Evolutionary conservation across 179 eudicot species (phyloP).

Genomic region (Heliamphora pulchella): DNA sequence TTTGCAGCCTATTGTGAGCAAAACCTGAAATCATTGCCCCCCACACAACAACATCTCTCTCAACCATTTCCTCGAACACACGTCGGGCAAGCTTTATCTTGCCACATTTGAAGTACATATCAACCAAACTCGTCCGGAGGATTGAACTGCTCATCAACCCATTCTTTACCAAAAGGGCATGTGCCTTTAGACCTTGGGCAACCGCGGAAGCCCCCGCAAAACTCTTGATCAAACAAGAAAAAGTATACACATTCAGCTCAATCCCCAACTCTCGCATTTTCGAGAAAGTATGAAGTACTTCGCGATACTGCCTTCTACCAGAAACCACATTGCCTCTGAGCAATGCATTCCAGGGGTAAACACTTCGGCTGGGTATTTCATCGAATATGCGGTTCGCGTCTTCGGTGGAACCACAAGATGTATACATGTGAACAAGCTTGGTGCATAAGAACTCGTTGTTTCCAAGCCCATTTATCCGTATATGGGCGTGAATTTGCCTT

Average conservation of each 20-base stretch:
- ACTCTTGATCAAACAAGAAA: conserved; percentile 83
- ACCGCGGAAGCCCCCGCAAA: conserved; percentile 60
- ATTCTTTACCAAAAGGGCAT: conserved; percentile 68
- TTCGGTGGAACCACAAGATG: conserved; percentile 56
- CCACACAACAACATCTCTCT: conserved; percentile 78
- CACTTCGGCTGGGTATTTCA: conserved; percentile 27
- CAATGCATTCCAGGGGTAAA: conserved; percentile 89
- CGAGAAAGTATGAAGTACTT: conserved; percentile 31
- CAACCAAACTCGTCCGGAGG: conserved; percentile 63
- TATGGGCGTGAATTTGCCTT: conserved; percentile 49
- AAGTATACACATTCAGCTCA: conserved; percentile 66
- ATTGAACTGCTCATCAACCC: conserved; percentile 49
- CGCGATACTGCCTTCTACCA: conserved; percentile 45
- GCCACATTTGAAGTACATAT: conserved; percentile 85
- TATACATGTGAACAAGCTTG: conserved; percentile 70
- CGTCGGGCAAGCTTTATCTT: conserved; percentile 55
- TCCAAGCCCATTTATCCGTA: conserved; percentile 59
- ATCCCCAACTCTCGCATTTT: conserved; percentile 72
- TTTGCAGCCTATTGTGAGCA: conserved; percentile 54
- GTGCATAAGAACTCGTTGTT: conserved; percentile 58
- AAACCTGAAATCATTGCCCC: conserved; percentile 85
- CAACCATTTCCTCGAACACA: conserved; percentile 58
- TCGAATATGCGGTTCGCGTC: conserved; percentile 56
- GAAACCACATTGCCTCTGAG: conserved; percentile 73
- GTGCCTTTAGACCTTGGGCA: conserved; percentile 58